phyloP scores from a whole-genome alignment of 1,284 basidiomycete species.

The Melampsora americana region DNA sequence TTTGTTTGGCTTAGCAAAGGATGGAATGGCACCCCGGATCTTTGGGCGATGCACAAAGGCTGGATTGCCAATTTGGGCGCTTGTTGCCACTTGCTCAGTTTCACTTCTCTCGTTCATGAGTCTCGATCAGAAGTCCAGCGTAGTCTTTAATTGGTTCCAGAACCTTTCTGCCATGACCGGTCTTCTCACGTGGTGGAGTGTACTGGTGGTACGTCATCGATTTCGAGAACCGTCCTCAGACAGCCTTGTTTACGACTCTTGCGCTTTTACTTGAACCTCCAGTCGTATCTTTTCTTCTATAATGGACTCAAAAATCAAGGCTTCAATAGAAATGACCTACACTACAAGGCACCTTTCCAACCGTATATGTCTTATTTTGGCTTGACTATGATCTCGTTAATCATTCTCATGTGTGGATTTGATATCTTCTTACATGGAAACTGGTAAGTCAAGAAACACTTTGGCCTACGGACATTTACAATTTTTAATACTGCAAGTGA shows the following conservation, averaged over 20 bases:
- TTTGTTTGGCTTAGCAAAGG: slow-evolving; percentile 67
- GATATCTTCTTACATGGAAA: slow-evolving; percentile 64
- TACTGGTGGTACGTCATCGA: slow-evolving; percentile 47
- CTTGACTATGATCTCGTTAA: slow-evolving; percentile 60
- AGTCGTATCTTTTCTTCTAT: slow-evolving; percentile 68
- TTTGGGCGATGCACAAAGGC: slow-evolving; percentile 67
- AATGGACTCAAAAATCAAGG: slow-evolving; percentile 64
- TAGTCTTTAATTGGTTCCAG: slow-evolving; percentile 74
- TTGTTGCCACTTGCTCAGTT: slow-evolving; percentile 68
- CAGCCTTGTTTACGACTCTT: slow-evolving; percentile 9
- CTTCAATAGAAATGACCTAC: slow-evolving; percentile 60
- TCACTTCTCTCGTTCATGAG: slow-evolving; percentile 71
- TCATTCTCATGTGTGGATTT: slow-evolving; percentile 64
- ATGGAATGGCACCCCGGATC: slow-evolving; percentile 72
- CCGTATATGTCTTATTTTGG: slow-evolving; percentile 67
- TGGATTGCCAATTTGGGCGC: slow-evolving; percentile 72
- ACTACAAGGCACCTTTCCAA: slow-evolving; percentile 59
- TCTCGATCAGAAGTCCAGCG: slow-evolving; percentile 61
- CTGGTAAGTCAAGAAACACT: slow-evolving; percentile 64
- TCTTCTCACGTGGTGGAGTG: slow-evolving; percentile 45
- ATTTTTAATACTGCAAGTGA: not conserved
- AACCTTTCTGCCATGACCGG: slow-evolving; percentile 58
- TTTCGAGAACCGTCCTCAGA: not conserved
- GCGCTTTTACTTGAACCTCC: slow-evolving; percentile 57
- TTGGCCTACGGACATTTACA: slow-evolving; percentile 38